Conservation (phyloP, 805 yeast genomes). For the Diddensiella transvaalensis region DNA sequence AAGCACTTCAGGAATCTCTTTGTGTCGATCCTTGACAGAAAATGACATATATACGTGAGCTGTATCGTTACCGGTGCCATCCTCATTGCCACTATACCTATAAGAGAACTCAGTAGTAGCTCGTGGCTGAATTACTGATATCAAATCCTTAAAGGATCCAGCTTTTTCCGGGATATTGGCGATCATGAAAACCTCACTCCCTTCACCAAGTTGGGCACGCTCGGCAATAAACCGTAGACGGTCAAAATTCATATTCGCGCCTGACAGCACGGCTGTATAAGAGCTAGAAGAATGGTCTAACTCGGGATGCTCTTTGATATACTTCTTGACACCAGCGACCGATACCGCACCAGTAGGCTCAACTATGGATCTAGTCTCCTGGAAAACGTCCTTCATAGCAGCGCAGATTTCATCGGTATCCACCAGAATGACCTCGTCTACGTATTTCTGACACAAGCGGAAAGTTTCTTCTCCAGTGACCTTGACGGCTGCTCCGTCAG, state of each 20-base stretch:
- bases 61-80: slow-evolving; percentile 26
- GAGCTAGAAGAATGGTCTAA: slow-evolving; percentile 65
- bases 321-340: slow-evolving; percentile 91
- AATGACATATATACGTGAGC: slow-evolving; percentile 90
- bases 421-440: slow-evolving; percentile 87
- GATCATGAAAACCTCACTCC: slow-evolving; percentile 88
- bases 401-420: slow-evolving; percentile 94
- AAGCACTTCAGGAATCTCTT: slow-evolving; percentile 66
- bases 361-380: slow-evolving; percentile 87
- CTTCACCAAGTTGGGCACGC: slow-evolving; percentile 98
- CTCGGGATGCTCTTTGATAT: slow-evolving; percentile 58
- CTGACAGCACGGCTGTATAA: slow-evolving; percentile 83
- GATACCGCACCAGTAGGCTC: slow-evolving; percentile 98
- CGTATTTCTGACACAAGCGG: slow-evolving; percentile 66
- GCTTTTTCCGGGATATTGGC: slow-evolving; percentile 90
- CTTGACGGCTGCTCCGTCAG: slow-evolving; percentile 97
- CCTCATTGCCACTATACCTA: slow-evolving; percentile 51
- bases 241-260: slow-evolving; percentile 98
- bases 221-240: slow-evolving; percentile 93
- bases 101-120: slow-evolving; percentile 92
- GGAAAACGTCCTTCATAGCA: slow-evolving; percentile 93
- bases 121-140: slow-evolving; percentile 77
- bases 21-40: slow-evolving; percentile 66
- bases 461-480: slow-evolving; percentile 88
- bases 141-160: slow-evolving; percentile 81